A percentile compares a stretch with the other conserved stretches of the same genome.
Evolutionary conservation across 257 asterid species (phyloP).

Genomic region (Nicotiana attenuata): DNA sequence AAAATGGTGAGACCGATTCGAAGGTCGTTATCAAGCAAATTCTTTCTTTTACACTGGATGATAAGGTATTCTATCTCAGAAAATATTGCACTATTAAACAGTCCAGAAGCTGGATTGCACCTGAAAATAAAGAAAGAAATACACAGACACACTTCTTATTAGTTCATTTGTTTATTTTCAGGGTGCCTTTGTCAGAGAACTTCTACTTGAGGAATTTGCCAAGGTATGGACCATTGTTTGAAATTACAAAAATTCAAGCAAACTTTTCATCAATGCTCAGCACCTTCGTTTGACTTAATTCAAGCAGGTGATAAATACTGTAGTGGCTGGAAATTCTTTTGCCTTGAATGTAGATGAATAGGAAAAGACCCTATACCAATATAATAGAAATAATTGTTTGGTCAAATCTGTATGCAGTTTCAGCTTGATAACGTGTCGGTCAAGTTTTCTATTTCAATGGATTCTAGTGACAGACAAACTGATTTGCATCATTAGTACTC

Average conservation of each 20-base stretch:
- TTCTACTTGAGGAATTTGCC: conserved; percentile 71
- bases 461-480: not conserved
- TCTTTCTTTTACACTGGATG: conserved; percentile 61
- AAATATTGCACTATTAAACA: not conserved
- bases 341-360: not conserved
- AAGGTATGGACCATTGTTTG: conserved; percentile 47
- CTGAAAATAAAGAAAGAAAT: not conserved
- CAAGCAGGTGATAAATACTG: not conserved
- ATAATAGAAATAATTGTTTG: not conserved
- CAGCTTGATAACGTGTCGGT: not conserved
- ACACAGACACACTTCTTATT: not conserved
- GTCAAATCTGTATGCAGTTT: not conserved
- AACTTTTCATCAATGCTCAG: not conserved
- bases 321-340: not conserved
- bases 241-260: not conserved
- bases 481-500: not conserved
- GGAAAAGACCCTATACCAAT: not conserved
- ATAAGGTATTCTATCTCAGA: conserved; percentile 49
- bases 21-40: conserved; percentile 57
- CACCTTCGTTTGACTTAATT: not conserved
- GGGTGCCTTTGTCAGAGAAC: conserved; percentile 82
- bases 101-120: not conserved
- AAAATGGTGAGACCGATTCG: conserved; percentile 44
- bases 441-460: not conserved
- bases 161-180: conserved; percentile 29